phyloP scores from a whole-genome alignment of 2,329 filamentous ascomycete genomes.

The Verticillium isaacii region DNA sequence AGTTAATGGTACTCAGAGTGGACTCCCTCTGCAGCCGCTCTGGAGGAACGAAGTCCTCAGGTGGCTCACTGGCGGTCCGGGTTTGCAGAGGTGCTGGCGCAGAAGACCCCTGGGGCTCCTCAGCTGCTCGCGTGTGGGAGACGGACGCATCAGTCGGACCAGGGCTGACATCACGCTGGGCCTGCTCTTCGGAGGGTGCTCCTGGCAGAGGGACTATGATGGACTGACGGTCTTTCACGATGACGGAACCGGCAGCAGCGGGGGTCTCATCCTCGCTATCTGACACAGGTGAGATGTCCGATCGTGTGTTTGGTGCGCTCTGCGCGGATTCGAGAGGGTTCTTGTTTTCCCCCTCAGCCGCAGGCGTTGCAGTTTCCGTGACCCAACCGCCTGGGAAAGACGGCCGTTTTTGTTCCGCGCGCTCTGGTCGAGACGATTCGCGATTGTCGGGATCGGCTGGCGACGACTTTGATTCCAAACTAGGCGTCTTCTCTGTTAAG shows the following conservation, averaged over 20 bases:
- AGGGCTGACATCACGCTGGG: background rate
- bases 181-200: background rate
- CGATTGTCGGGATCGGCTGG: background rate
- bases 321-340: background rate
- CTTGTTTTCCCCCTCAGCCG: background rate
- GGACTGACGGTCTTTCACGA: background rate
- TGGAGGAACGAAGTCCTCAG: slow-evolving; percentile 28
- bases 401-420: slow-evolving; percentile 8
- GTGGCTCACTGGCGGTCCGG: slow-evolving; percentile 5
- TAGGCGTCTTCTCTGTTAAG: background rate
- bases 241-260: background rate
- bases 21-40: slow-evolving; percentile 33
- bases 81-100: background rate
- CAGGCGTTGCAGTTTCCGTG: slow-evolving; percentile 15
- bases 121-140: background rate
- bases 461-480: background rate
- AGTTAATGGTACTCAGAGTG: slow-evolving; percentile 43
- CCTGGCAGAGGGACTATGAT: background rate
- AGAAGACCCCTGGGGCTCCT: background rate
- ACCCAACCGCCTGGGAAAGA: slow-evolving; percentile 26
- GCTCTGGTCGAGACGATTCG: slow-evolving; percentile 5
- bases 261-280: slow-evolving; percentile 8
- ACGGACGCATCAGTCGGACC: background rate
- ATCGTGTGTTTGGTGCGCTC: background rate
- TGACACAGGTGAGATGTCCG: slow-evolving; percentile 13